Percentiles rank a stretch among this genome's conserved stretches.
Evolutionary conservation across 345 rosid genomes (phyloP).

Genomic region (Heritiera littoralis): DNA sequence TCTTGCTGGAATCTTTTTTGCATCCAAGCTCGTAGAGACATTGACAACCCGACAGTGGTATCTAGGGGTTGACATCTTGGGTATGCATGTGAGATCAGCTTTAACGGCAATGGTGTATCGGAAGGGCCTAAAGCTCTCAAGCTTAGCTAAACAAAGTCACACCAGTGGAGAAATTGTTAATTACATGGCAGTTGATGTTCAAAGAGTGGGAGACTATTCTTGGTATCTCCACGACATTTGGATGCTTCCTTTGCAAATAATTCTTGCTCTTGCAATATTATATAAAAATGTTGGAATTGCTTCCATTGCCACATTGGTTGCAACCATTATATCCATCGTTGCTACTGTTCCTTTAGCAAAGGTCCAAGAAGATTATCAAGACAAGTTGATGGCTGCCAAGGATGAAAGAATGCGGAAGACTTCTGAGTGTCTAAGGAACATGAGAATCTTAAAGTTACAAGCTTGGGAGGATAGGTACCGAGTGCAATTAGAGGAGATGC

Average conservation of each 20-base stretch:
- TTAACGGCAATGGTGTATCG: conserved; percentile 92
- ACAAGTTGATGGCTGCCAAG: conserved; percentile 91
- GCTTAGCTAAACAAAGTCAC: conserved; percentile 89
- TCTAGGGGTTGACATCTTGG: conserved; percentile 97
- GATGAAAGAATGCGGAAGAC: conserved; percentile 99
- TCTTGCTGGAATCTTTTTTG: conserved; percentile 92
- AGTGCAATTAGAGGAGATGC: conserved; percentile 81
- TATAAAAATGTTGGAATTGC: conserved; percentile 98
- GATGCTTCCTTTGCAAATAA: conserved; percentile 98
- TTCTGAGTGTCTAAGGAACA: conserved; percentile 94
- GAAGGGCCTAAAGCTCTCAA: conserved; percentile 90
- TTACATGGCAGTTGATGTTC: conserved; percentile 99
- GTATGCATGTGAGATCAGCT: conserved; percentile 99
- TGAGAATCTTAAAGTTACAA: conserved; percentile 96
- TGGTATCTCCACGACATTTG: conserved; percentile 99
- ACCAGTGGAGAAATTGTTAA: conserved; percentile 97
- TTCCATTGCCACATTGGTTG: conserved; percentile 80
- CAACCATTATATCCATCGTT: conserved; percentile 83
- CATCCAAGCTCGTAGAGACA: conserved; percentile 91
- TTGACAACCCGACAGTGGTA: conserved; percentile 97
- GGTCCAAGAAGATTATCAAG: conserved; percentile 95
- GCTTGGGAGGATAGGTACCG: conserved; percentile 99
- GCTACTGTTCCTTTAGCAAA: conserved; percentile 85
- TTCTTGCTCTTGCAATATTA: conserved; percentile 92
- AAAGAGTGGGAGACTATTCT: conserved; percentile 92